Percentiles rank a stretch among this genome's conserved stretches.
These are phyloP conservation scores for Sequoia sempervirens DNA, from an alignment of 75 land plant genomes.

Conservation along the genomic window DNA sequence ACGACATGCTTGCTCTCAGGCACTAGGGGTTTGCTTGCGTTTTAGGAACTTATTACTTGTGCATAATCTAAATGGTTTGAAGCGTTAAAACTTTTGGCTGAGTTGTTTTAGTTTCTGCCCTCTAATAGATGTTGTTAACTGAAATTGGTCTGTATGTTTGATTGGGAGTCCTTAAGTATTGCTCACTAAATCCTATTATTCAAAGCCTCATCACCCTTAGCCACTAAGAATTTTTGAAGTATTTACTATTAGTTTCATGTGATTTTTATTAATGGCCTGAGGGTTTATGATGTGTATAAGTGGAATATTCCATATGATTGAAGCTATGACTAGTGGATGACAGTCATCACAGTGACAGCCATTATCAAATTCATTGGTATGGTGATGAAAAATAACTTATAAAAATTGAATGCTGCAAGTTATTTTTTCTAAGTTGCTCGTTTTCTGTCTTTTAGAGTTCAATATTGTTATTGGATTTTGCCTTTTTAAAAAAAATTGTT, in stretches of 20 bases:
- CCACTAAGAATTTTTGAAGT: background rate
- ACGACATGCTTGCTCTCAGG: too few species aligned
- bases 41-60: too few species aligned
- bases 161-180: background rate
- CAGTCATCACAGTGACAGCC: background rate
- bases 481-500: background rate
- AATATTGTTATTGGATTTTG: background rate
- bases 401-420: background rate
- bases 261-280: background rate
- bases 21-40: too few species aligned
- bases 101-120: background rate
- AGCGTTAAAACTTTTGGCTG: background rate
- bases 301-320: background rate
- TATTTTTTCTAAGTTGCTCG: background rate
- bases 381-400: background rate
- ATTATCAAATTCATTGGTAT: background rate
- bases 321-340: background rate
- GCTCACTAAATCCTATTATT: background rate
- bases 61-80: too few species aligned
- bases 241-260: background rate
- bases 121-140: background rate
- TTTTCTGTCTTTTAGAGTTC: background rate
- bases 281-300: background rate
- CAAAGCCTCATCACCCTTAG: background rate
- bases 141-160: background rate